A percentile compares a stretch with the other conserved stretches of the same genome.
Evolutionary conservation across 1,284 basidiomycete species (phyloP).

Genomic region (Cryptococcus wingfieldii): DNA sequence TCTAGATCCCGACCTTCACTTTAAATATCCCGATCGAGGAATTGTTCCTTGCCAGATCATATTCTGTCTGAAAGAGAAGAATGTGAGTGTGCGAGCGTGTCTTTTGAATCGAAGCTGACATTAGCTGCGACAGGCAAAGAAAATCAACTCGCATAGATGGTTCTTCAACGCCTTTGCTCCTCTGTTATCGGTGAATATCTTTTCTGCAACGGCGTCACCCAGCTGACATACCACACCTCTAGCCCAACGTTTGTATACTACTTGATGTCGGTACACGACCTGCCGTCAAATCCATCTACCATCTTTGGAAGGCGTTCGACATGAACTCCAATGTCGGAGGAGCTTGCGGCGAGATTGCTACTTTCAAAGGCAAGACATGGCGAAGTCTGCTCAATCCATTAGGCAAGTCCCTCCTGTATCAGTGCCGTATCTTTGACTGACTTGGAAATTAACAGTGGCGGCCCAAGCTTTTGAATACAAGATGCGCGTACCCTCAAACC

Average conservation of each 20-base stretch:
- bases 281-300: slow-evolving; percentile 71
- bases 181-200: slow-evolving; percentile 26
- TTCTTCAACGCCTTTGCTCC: slow-evolving; percentile 83
- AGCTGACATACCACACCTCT: slow-evolving; percentile 49
- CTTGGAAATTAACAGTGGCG: slow-evolving; percentile 58
- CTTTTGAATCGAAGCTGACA: slow-evolving; percentile 2
- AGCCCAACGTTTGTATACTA: slow-evolving; percentile 57
- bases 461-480: slow-evolving; percentile 95
- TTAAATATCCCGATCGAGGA: slow-evolving; percentile 89
- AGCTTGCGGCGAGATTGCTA: slow-evolving; percentile 91
- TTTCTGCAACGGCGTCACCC: neutral
- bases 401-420: slow-evolving; percentile 52
- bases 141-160: slow-evolving; percentile 94
- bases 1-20: slow-evolving; percentile 81
- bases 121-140: slow-evolving; percentile 62
- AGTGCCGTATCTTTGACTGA: neutral
- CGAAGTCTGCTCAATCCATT: slow-evolving; percentile 73
- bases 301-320: slow-evolving; percentile 92
- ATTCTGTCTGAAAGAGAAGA: slow-evolving; percentile 73
- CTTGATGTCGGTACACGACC: slow-evolving; percentile 93
- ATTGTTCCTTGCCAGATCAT: slow-evolving; percentile 89
- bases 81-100: slow-evolving; percentile 63
- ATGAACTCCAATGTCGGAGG: slow-evolving; percentile 88
- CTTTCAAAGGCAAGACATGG: slow-evolving; percentile 87
- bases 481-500: slow-evolving; percentile 12